Evolutionary conservation across 169 alveolate species (phyloP).

Genomic region (Plasmodium berghei): DNA sequence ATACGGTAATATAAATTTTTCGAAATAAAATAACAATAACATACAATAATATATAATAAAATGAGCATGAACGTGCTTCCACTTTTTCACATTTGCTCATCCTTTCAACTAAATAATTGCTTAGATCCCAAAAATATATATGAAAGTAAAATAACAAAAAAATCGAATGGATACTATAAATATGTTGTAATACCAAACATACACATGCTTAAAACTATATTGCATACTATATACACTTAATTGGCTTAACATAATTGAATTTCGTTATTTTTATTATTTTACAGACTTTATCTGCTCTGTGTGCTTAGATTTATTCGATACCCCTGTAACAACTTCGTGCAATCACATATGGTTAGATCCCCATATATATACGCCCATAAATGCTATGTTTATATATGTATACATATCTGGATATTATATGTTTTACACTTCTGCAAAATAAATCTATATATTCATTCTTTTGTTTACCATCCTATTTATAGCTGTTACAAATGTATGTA

Average conservation of each 20-base stretch:
- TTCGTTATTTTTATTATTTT: neutral
- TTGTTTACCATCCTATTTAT: neutral
- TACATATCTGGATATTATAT: neutral
- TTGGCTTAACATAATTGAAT: neutral
- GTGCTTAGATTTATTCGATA: slow-evolving; percentile 71
- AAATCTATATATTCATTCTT: neutral
- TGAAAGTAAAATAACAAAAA: slow-evolving; percentile 37
- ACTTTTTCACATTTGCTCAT: slow-evolving; percentile 72
- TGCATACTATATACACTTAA: no score
- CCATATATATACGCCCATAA: neutral
- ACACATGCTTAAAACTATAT: no score
- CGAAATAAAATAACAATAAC: no score
- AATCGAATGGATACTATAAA: no score
- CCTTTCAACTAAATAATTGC: slow-evolving; percentile 55
- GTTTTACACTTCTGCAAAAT: neutral
- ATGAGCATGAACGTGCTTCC: slow-evolving; percentile 62
- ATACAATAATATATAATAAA: neutral
- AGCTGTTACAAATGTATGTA: slow-evolving; percentile 75
- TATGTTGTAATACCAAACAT: no score
- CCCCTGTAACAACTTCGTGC: slow-evolving; percentile 58
- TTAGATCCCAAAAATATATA: slow-evolving; percentile 30
- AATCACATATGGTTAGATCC: slow-evolving; percentile 71
- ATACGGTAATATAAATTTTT: no score
- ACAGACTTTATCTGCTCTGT: slow-evolving; percentile 73
- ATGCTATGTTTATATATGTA: neutral